phyloP scores from a whole-genome alignment of 345 rosid species.

The Rhodamnia rubescens region DNA sequence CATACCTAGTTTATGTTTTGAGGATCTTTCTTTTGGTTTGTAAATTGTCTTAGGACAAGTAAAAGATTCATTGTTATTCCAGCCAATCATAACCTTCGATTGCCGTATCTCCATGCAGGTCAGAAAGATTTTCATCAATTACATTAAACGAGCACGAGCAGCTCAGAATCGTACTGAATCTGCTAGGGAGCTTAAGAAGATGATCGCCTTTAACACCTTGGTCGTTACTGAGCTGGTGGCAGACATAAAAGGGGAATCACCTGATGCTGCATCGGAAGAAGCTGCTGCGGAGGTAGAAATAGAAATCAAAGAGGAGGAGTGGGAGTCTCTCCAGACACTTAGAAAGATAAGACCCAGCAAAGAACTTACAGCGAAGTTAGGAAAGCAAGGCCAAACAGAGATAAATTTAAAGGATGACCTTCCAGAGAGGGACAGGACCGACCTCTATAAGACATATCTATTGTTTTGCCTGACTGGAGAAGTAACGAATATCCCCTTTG shows the following conservation, averaged over 20 bases:
- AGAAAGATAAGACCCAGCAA: conserved; percentile 54
- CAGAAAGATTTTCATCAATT: conserved; percentile 44
- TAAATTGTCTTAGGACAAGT: background rate
- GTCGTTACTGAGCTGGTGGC: conserved; percentile 76
- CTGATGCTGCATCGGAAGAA: conserved; percentile 42
- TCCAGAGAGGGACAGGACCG: conserved; percentile 66
- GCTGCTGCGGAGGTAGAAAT: conserved; percentile 24
- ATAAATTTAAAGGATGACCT: conserved; percentile 92
- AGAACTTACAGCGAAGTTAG: conserved; percentile 46
- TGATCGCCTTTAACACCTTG: conserved; percentile 72
- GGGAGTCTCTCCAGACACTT: conserved; percentile 74
- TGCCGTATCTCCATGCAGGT: conserved; percentile 34
- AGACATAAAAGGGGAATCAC: conserved; percentile 75
- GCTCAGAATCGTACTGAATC: conserved; percentile 65
- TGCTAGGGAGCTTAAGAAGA: conserved; percentile 73
- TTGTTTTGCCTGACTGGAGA: conserved; percentile 81
- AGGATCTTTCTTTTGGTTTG: background rate
- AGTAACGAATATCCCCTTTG: conserved; percentile 62
- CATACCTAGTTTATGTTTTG: background rate
- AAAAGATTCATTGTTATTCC: background rate
- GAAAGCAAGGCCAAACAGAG: conserved; percentile 80
- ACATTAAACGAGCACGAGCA: conserved; percentile 67
- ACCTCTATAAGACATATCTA: conserved; percentile 76
- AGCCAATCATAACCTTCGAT: background rate
- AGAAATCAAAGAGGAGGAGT: conserved; percentile 49